Percentiles rank a stretch among this genome's conserved stretches.
These are phyloP conservation scores for Apophysomyces trapeziformis DNA, from an alignment of 371 early-diverging fungal species.

Conservation along the genomic window DNA sequence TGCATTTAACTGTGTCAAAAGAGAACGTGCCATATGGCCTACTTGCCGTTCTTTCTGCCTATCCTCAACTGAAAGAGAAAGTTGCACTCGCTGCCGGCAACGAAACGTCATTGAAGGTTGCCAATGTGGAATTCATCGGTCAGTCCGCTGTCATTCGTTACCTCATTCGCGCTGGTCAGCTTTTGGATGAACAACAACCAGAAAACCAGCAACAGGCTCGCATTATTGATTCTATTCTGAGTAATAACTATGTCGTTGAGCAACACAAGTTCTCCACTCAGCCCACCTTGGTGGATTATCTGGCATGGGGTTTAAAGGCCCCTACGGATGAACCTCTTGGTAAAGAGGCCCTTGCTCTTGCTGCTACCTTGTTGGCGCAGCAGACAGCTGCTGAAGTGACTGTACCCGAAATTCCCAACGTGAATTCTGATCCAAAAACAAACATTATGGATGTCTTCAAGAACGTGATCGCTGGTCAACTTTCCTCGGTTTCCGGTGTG, in stretches of 20 bases:
- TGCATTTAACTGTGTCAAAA: slow-evolving; percentile 23
- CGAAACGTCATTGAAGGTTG: slow-evolving; percentile 20
- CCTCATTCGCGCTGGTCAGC: slow-evolving; percentile 35
- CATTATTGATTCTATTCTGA: slow-evolving; percentile 33
- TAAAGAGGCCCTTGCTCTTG: slow-evolving; percentile 33
- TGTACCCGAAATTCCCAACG: slow-evolving; percentile 43
- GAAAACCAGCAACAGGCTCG: slow-evolving; percentile 29
- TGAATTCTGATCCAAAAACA: slow-evolving; percentile 53
- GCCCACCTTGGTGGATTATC: slow-evolving; percentile 46
- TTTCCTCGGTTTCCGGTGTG: slow-evolving; percentile 50
- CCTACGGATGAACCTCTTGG: slow-evolving; percentile 36
- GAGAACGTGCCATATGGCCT: slow-evolving; percentile 30
- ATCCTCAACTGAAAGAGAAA: slow-evolving; percentile 27
- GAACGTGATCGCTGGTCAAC: slow-evolving; percentile 55
- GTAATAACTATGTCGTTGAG: slow-evolving; percentile 30
- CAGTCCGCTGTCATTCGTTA: slow-evolving; percentile 42
- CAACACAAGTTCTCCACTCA: slow-evolving; percentile 34
- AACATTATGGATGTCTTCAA: slow-evolving; percentile 65
- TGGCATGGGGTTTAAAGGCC: slow-evolving; percentile 53
- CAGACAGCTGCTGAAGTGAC: slow-evolving; percentile 34
- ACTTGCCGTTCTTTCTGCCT: slow-evolving; percentile 20
- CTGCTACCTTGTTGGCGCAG: slow-evolving; percentile 21
- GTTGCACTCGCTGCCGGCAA: slow-evolving; percentile 26
- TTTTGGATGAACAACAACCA: slow-evolving; percentile 32
- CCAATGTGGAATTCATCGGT: slow-evolving; percentile 28